phyloP scores from a whole-genome alignment of 768 basidiomycete species.

The Goffeauzyma gilvescens region DNA sequence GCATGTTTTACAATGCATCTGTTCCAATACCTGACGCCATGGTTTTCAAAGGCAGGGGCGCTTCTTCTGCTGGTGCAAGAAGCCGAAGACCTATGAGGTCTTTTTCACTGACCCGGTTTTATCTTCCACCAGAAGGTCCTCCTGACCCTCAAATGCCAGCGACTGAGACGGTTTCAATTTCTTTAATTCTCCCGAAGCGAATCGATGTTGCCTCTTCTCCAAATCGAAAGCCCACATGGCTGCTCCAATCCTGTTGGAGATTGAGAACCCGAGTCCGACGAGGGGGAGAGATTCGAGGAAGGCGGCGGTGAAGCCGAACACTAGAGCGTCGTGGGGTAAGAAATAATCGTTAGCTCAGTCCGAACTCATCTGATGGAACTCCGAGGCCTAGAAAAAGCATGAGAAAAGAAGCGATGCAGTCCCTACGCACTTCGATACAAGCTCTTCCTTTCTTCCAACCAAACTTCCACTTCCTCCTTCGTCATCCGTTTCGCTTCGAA shows the following conservation, averaged over 20 bases:
- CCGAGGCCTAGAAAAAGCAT: background rate
- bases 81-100: too few relatives aligned
- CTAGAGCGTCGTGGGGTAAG: too few relatives aligned
- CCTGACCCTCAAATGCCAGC: background rate
- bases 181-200: conserved; percentile 29
- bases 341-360: too few relatives aligned
- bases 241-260: conserved; percentile 75
- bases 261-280: conserved; percentile 57
- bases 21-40: too few relatives aligned
- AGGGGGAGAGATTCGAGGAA: conserved; percentile 65
- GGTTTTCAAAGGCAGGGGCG: too few relatives aligned
- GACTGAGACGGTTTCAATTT: conserved; percentile 23
- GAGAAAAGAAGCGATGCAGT: too few relatives aligned
- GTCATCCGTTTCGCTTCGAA: conserved; percentile 73
- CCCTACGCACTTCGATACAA: conserved; percentile 50
- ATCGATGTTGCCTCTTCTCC: conserved; percentile 36
- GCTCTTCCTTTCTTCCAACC: conserved; percentile 78
- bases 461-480: conserved; percentile 46
- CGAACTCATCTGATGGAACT: too few relatives aligned
- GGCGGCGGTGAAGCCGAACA: conserved; percentile 68
- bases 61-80: too few relatives aligned
- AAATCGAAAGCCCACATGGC: conserved; percentile 56
- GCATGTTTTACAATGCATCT: too few relatives aligned
- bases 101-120: too few relatives aligned
- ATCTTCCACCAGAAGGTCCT: conserved; percentile 1